Evolutionary conservation across 2,329 filamentous ascomycete species (phyloP), one percentile per base, ranked within the genome.

Genomic region (Penicillium digitatum): DNA sequence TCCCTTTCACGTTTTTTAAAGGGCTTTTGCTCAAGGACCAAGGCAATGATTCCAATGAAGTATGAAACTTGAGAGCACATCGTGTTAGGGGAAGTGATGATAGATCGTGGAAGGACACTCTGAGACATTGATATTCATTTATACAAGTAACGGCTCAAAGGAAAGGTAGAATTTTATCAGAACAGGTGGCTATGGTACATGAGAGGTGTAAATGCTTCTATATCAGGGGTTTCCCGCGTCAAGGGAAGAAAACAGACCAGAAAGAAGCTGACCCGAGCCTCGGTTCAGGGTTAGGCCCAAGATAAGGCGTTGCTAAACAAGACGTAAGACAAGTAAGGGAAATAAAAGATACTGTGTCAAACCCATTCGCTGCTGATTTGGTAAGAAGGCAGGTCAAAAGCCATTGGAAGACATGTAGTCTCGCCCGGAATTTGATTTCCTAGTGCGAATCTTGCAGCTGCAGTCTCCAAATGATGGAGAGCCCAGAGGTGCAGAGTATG

Each of bases 121-220:
- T 34, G 48, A 39, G 18, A 53, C n/a, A 53, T 46, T 24, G 22
- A 47, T 29, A 42, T 55, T 44, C 47, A 45, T 55, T 51, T 55
- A 45, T 55, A 51, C 35, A 52, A 31, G 48, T 40, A 37, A 47
- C 2, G 44, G 48, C 37, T 43, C 29, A 20, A 43, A 39, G 26
- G 24, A 35, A 47, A 45, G 24, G 40, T 43, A 18, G 42, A 37
- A 46, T 51, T 51, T 29, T 14, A 50, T 55, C 47, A 50, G 34
- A 51, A 51, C 20, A 55, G 52, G 42, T 51, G 47, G 52, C 48
- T 58, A 58, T 58, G 52, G 38, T 55, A 58, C 52, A 55, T 57
- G 52, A 26, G 44, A 48, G 50, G 27, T 52, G 52, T 38, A 43
- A 48, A 51, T 57, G 35, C 35, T 46, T 48, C 49, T 29, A 43